Base-by-base conservation (phyloP, 1,284 basidiomycete genomes). In the Apiotrichum siamense region DNA sequence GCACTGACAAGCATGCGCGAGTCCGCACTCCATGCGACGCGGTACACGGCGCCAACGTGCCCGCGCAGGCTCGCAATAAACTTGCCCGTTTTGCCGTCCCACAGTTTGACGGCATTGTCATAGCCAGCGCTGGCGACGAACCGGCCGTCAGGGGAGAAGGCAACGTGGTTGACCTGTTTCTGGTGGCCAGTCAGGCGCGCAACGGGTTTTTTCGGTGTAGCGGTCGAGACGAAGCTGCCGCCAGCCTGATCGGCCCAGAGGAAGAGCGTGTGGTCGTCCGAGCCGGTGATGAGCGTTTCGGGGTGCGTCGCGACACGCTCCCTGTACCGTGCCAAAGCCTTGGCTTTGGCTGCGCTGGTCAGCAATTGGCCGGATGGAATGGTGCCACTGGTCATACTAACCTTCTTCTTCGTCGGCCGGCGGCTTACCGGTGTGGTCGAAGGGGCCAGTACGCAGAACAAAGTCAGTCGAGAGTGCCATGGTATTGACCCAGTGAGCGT, bases 401-500 rank as follows among this genome's bases (percentile, higher is more conserved):
- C 41, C 88, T 76, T 94, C 86, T 65, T 82, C 83, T 51, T 92
- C 87, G 21, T 84, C 83, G 3, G 79, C 74, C 0, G 88, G 85
- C 54, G 78, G 78, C 73, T 87, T 89, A 47, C 80, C 81, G 0
- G 81, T 86, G 60, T 96, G 88, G 69, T 97, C 93, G 63, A 88
- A 98, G 0, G 94, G 91, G 0, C 96, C 94, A 0, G 94, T 97
- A 4, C 93, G 84, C 10, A 97, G 79, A 15, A 94, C 83, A 68
- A 93, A 97, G 70, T 98, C 94, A 15, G 93, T 96, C 65, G 91
- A 94, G 49, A 98, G 80, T 2, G 94, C 86, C 42, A 98, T 82
- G 0, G 93, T 97, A 40, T 93, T 98, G 20, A 98, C 94, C 94
- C 93, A 97, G 68, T 98, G 96, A 0, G 93, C 93, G 64, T 98